These are phyloP conservation scores for Xylaria digitata DNA, from an alignment of 2,329 filamentous ascomycete species.

Conservation along the genomic window DNA sequence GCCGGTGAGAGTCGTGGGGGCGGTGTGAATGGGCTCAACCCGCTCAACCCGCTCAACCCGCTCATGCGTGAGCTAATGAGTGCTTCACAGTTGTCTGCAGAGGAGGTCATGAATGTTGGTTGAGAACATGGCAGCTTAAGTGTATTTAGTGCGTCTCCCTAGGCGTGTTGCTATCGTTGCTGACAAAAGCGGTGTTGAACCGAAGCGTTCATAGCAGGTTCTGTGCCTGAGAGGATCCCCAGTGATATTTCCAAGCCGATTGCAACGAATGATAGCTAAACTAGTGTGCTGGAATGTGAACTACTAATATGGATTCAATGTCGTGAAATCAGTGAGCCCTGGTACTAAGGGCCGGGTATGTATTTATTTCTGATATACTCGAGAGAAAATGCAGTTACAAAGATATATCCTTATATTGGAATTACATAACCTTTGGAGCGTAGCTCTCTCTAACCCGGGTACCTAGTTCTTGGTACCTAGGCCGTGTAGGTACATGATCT, in stretches of 20 bases:
- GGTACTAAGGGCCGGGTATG: too few species aligned
- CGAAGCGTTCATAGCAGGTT: not conserved
- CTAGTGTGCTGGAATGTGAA: too few species aligned
- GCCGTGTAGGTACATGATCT: too few species aligned
- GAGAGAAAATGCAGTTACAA: not conserved
- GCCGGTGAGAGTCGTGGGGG: not conserved
- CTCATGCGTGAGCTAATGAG: conserved; percentile 39
- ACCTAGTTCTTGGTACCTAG: conserved; percentile 2
- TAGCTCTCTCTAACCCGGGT: too few species aligned
- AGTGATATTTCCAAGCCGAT: not conserved
- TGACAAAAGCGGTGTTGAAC: not conserved
- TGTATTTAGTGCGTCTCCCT: not conserved
- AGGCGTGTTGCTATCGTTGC: not conserved
- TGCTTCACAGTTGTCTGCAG: conserved; percentile 30
- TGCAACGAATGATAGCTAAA: too few species aligned
- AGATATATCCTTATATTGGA: not conserved
- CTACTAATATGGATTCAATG: too few species aligned
- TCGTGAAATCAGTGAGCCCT: too few species aligned
- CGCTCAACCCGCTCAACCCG: conserved; percentile 36
- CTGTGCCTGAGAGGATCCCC: not conserved
- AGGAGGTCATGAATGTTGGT: conserved; percentile 13
- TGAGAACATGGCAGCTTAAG: not conserved
- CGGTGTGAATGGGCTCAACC: conserved; percentile 24
- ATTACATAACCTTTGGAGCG: not conserved
- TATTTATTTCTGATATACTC: too few species aligned